Conservation (phyloP, 1,284 basidiomycete species). For the Ganoderma lucidum region DNA sequence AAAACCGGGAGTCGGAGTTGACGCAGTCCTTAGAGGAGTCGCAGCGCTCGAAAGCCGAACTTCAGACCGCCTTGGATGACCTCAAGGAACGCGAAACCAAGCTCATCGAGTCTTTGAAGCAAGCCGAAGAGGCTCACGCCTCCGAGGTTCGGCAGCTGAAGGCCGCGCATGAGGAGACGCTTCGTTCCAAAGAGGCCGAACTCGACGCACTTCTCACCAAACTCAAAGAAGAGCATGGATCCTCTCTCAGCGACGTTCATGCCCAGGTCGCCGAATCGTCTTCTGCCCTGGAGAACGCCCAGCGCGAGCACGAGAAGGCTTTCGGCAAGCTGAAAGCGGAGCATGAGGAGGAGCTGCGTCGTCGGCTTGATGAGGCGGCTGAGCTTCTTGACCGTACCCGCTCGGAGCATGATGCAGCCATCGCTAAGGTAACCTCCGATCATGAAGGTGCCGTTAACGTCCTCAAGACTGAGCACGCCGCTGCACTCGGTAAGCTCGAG, state of each 20-base stretch:
- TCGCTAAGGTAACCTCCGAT: slow-evolving; percentile 59
- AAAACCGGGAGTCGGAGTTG: slow-evolving; percentile 64
- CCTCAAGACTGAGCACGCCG: slow-evolving; percentile 65
- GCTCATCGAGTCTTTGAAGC: slow-evolving; percentile 57
- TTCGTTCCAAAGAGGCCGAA: slow-evolving; percentile 60
- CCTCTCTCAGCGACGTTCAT: slow-evolving; percentile 39
- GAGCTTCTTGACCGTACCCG: slow-evolving; percentile 45
- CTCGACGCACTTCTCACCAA: slow-evolving; percentile 54
- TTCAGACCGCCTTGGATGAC: slow-evolving; percentile 53
- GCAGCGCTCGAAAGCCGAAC: slow-evolving; percentile 42
- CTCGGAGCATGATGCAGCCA: slow-evolving; percentile 58
- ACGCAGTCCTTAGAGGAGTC: slow-evolving; percentile 56
- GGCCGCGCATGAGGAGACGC: slow-evolving; percentile 59
- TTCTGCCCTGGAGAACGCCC: slow-evolving; percentile 40
- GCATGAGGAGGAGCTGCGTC: slow-evolving; percentile 45
- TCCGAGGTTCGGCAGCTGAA: slow-evolving; percentile 54
- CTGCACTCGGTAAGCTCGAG: slow-evolving; percentile 68
- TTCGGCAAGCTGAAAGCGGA: slow-evolving; percentile 47
- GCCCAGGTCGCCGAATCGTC: slow-evolving; percentile 42
- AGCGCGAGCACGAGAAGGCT: slow-evolving; percentile 44
- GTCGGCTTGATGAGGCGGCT: slow-evolving; percentile 38
- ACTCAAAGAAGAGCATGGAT: slow-evolving; percentile 53
- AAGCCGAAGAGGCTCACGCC: slow-evolving; percentile 57
- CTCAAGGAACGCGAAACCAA: slow-evolving; percentile 64
- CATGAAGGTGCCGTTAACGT: slow-evolving; percentile 64